Evolutionary conservation across 208 protist genomes (phyloP).

Genomic region (Trichomonas tenax): DNA sequence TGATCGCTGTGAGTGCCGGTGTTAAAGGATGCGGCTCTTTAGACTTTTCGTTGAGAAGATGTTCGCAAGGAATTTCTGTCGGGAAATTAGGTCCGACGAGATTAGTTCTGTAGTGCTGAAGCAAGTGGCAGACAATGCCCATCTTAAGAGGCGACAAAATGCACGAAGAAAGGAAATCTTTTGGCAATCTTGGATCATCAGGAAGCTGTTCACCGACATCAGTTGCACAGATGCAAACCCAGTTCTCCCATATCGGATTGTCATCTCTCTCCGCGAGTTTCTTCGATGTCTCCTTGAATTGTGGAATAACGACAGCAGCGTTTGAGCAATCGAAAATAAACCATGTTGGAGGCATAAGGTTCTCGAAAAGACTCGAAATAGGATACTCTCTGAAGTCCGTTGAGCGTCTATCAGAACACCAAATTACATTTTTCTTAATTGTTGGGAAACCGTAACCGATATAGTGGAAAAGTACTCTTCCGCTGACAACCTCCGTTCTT

Average conservation of each 20-base stretch:
- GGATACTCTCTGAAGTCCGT: not conserved
- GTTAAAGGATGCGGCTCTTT: not conserved
- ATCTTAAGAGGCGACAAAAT: not conserved
- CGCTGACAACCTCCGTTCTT: not conserved
- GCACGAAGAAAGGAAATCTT: not conserved
- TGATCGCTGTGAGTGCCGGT: not conserved
- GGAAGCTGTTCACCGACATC: not conserved
- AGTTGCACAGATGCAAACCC: not conserved
- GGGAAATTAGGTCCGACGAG: not conserved
- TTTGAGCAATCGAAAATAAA: conserved; percentile 20
- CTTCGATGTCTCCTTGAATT: not conserved
- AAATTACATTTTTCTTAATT: not conserved
- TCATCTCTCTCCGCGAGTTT: not conserved
- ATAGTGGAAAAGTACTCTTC: not conserved
- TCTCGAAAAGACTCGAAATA: not conserved
- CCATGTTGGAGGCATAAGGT: not conserved
- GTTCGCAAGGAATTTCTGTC: not conserved
- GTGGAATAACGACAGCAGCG: not conserved
- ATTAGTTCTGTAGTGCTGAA: not conserved
- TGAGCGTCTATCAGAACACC: not conserved
- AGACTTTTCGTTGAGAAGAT: not conserved
- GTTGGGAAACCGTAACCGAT: not conserved
- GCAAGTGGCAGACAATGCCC: not conserved
- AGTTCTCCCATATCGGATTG: not conserved
- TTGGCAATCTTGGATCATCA: not conserved